phyloP scores from a whole-genome alignment of 768 basidiomycete species.

The Hygrophoropsis aurantiaca region DNA sequence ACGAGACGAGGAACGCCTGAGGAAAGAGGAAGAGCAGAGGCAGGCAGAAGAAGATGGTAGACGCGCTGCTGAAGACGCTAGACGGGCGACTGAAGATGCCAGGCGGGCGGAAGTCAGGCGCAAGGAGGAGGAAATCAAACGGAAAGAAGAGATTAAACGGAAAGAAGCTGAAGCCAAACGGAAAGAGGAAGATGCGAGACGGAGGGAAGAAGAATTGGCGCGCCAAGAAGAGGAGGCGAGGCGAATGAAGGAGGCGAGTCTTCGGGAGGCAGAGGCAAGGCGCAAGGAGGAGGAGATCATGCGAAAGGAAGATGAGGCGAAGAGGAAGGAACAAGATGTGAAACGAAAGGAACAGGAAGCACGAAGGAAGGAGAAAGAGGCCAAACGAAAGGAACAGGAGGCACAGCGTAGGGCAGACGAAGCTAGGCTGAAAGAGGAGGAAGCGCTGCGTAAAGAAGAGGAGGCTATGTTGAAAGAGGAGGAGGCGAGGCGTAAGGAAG shows the following conservation, averaged over 20 bases:
- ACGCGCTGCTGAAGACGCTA: conserved; percentile 22
- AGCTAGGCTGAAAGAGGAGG: conserved; percentile 28
- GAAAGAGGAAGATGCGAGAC: conserved; percentile 26
- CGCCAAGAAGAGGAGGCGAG: conserved; percentile 21
- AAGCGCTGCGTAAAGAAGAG: conserved; percentile 17
- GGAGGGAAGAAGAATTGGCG: conserved; percentile 22
- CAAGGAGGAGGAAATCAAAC: conserved; percentile 27
- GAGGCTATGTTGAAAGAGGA: conserved; percentile 25
- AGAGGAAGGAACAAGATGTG: conserved; percentile 21
- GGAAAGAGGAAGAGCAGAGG: conserved; percentile 33
- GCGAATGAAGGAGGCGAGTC: conserved; percentile 17
- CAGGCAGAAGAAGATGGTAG: conserved; percentile 36
- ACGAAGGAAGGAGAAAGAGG: conserved; percentile 24
- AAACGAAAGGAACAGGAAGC: conserved; percentile 29
- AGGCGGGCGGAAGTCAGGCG: conserved; percentile 7
- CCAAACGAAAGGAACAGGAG: conserved; percentile 19
- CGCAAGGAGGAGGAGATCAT: conserved; percentile 12
- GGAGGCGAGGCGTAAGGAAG: conserved; percentile 22
- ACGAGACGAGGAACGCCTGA: conserved; percentile 32
- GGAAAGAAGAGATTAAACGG: conserved; percentile 23
- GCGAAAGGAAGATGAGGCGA: conserved; percentile 16
- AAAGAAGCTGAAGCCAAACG: conserved; percentile 25
- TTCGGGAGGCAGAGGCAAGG: conserved; percentile 13
- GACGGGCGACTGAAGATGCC: conserved; percentile 14
- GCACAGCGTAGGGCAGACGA: conserved; percentile 23